Percentiles rank a stretch among this genome's conserved stretches.
Conservation (phyloP, 2,329 filamentous ascomycete genomes). For the Trichoderma pleuroti region DNA sequence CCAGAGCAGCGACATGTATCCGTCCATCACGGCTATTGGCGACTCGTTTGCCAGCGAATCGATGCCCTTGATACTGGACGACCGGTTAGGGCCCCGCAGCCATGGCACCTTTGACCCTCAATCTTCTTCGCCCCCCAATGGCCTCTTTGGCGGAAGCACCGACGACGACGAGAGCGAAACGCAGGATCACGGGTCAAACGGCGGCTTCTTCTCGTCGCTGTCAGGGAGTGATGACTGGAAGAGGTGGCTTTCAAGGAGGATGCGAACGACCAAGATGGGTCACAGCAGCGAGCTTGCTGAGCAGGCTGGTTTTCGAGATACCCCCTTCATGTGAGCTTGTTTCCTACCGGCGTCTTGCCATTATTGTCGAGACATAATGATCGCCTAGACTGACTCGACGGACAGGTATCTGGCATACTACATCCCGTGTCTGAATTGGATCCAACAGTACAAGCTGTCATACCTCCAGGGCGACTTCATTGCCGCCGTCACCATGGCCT, state of each 20-base stretch:
- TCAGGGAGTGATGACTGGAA: conserved; percentile 45
- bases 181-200: conserved; percentile 32
- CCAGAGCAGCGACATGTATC: conserved; percentile 17
- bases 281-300: conserved; percentile 70
- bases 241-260: conserved; percentile 47
- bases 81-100: conserved; percentile 53
- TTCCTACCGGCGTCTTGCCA: neutral
- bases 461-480: conserved; percentile 84
- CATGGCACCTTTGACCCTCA: conserved; percentile 77
- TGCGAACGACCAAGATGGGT: conserved; percentile 64
- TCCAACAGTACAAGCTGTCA: conserved; percentile 76
- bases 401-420: conserved; percentile 87
- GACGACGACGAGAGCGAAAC: conserved; percentile 34
- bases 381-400: neutral
- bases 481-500: conserved; percentile 92
- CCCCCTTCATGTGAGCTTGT: conserved; percentile 64
- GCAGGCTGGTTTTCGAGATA: conserved; percentile 70
- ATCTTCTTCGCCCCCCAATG: conserved; percentile 47
- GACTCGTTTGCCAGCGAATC: conserved; percentile 41
- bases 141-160: conserved; percentile 28
- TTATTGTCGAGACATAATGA: neutral
- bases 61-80: conserved; percentile 45
- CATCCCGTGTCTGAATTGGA: conserved; percentile 86
- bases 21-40: conserved; percentile 12
- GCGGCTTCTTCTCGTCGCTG: conserved; percentile 36